A percentile compares a stretch with the other conserved stretches of the same genome.
phyloP scores from a whole-genome alignment of 2,329 filamentous ascomycete species.

The Exophiala sp. region DNA sequence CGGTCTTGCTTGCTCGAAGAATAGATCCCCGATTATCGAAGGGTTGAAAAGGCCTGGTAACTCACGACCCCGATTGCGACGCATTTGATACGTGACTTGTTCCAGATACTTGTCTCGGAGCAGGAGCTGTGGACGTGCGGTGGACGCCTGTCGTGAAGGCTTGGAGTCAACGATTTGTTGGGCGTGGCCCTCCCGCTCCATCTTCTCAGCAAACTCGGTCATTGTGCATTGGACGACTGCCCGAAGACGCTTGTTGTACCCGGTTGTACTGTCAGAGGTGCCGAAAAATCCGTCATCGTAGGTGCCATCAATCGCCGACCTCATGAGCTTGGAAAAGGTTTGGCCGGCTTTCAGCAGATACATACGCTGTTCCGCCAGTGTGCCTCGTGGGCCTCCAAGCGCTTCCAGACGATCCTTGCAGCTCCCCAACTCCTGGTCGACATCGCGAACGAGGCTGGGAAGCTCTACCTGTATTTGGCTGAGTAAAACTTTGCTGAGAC shows the following conservation, averaged over 20 bases:
- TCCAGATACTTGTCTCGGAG: conserved; percentile 5
- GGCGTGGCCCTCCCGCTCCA: conserved; percentile 18
- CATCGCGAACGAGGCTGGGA: conserved; percentile 37
- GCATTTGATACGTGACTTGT: conserved; percentile 13
- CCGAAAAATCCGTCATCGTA: conserved; percentile 43
- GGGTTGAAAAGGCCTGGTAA: conserved; percentile 36
- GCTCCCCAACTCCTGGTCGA: conserved; percentile 33
- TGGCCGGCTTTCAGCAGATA: conserved; percentile 39
- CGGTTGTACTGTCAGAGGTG: conserved; percentile 20
- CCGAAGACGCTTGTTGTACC: conserved; percentile 31
- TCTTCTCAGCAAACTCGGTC: conserved; percentile 29
- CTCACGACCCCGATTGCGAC: conserved; percentile 32
- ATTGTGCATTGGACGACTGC: conserved; percentile 30
- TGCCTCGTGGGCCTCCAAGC: conserved; percentile 46
- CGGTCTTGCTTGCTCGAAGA: conserved; percentile 34
- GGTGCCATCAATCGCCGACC: conserved; percentile 39
- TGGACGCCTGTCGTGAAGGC: no score
- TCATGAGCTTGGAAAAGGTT: conserved; percentile 38
- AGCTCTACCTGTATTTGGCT: conserved; percentile 35
- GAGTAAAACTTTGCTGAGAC: conserved; percentile 35
- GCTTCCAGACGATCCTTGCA: conserved; percentile 40
- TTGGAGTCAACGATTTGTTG: conserved; percentile 12
- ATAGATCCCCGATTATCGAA: conserved; percentile 33
- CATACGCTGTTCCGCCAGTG: conserved; percentile 30
- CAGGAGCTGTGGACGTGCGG: conserved; percentile 2